Percentiles rank a stretch among this genome's conserved stretches.
Evolutionary conservation across 306 rosid genomes (phyloP).

Genomic region (Sicyos edulis): DNA sequence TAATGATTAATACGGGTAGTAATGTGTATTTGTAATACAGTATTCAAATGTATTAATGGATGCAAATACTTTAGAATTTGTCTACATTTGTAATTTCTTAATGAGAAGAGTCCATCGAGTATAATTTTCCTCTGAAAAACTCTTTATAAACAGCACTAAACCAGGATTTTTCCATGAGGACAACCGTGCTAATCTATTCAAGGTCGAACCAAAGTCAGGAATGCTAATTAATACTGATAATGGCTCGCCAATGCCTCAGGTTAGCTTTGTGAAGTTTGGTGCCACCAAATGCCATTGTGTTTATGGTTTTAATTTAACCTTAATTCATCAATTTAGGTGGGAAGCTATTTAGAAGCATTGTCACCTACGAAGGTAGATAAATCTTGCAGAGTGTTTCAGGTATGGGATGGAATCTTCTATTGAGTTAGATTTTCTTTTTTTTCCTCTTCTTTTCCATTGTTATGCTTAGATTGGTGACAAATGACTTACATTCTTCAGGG

Average conservation of each 20-base stretch:
- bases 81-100: no score
- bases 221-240: constrained; percentile 92
- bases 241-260: constrained; percentile 93
- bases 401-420: constrained; percentile 22
- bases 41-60: no score
- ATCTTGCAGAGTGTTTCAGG: constrained; percentile 78
- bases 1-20: no score
- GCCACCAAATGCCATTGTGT: constrained; percentile 10
- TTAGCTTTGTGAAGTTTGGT: constrained; percentile 26
- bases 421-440: background rate
- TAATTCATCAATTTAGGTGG: constrained; percentile 51
- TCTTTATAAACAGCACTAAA: constrained; percentile 56
- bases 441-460: background rate
- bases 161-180: constrained; percentile 92
- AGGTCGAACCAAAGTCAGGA: constrained; percentile 88
- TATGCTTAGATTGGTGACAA: no score
- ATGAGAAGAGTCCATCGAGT: no score
- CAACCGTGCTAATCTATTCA: constrained; percentile 79
- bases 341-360: constrained; percentile 40
- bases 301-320: constrained; percentile 6
- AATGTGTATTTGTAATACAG: no score
- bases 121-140: background rate
- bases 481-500: constrained; percentile 45
- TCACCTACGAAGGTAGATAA: constrained; percentile 33
- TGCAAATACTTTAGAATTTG: no score